Base-by-base conservation (phyloP, 305 asterid species). In the Stenogyne calaminthoides region DNA sequence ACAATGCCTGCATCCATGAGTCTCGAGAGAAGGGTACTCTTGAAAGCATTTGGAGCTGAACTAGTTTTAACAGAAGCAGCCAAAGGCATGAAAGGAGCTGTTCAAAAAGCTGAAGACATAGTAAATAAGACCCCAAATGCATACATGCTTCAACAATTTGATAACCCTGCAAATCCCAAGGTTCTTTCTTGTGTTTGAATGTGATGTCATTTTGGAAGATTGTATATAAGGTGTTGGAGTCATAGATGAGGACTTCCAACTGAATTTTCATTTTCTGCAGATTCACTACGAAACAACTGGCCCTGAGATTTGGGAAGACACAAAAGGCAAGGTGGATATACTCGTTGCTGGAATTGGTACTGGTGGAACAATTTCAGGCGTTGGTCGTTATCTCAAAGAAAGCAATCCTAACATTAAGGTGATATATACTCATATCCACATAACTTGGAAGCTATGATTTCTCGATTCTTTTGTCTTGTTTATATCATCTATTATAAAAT, bases 1-100 rank as follows among this genome's bases (percentile, higher is more conserved):
- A 92, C 99, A 4, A 94, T 94, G 99, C 99, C 99, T 10, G 90
- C 99, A 9, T 94, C 99, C 78, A 94, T 94, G 97, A 94, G 98
- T 88, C 92, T 92, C 69, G 99, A 94, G 81, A 94, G 99, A 88
- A 88, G 98, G 84, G 98, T 94, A 72, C 93, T 94, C 83, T 77
- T 94, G 80, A 94, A 85, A 82, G 99, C 98, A 81, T 94, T 94
- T 68, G 99, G 99, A 81, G 99, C 99, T 75, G 98, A 94, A 67
- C 88, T 94, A 76, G 83, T 94, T 76, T 80, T 94, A 76, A 92
- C 99, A 9, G 95, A 92, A 14, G 89, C 98, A 20, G 88, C 98
- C 68, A 92, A 90, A 86, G 99, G 98, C 81, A 88, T 94, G 99
- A 86, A 84, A 81, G 99, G 99, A 74, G 96, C 99, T 75, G 88